Conservation (phyloP, 495 filamentous ascomycete species). For the Diplogelasinospora grovesii region DNA sequence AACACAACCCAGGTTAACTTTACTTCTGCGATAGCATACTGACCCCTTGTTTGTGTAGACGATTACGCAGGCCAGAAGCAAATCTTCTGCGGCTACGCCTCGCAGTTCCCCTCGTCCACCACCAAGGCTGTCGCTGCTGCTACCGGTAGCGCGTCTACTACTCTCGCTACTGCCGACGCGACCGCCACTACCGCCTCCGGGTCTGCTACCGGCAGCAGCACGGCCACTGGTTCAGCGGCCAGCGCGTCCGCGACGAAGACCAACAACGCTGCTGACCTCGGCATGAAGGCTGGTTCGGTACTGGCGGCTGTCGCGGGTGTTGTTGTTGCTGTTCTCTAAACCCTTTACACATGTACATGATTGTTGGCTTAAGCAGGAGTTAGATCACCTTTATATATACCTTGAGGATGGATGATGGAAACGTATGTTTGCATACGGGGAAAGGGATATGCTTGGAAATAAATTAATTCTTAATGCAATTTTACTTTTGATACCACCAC, state of each 20-base stretch:
- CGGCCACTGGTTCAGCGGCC: conserved; percentile 15
- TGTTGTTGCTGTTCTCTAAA: conserved; percentile 26
- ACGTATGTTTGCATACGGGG: too few relatives aligned
- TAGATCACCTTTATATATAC: too few relatives aligned
- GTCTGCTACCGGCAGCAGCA: conserved; percentile 6
- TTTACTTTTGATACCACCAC: too few relatives aligned
- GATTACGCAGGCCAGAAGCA: conserved; percentile 26
- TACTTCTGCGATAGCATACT: too few relatives aligned
- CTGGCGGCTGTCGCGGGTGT: conserved; percentile 30
- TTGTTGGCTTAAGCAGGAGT: too few relatives aligned
- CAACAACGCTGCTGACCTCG: conserved; percentile 25
- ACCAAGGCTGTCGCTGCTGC: conserved; percentile 7
- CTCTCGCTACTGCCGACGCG: conserved; percentile 1
- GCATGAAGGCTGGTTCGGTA: conserved; percentile 23
- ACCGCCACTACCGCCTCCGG: conserved; percentile 9
- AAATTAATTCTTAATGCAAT: too few relatives aligned
- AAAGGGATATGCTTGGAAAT: too few relatives aligned
- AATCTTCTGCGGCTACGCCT: conserved; percentile 35
- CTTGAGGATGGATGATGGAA: too few relatives aligned
- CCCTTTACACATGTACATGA: too few relatives aligned
- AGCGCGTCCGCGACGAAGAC: conserved; percentile 19
- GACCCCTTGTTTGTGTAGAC: too few relatives aligned
- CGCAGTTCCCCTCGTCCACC: conserved; percentile 26
- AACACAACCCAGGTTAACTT: too few relatives aligned
- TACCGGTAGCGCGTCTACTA: too few relatives aligned